Percentiles rank a stretch among this genome's conserved stretches.
These are phyloP conservation scores for Diaporthe citriasiana DNA, from an alignment of 2,329 filamentous ascomycete species.

Conservation along the genomic window DNA sequence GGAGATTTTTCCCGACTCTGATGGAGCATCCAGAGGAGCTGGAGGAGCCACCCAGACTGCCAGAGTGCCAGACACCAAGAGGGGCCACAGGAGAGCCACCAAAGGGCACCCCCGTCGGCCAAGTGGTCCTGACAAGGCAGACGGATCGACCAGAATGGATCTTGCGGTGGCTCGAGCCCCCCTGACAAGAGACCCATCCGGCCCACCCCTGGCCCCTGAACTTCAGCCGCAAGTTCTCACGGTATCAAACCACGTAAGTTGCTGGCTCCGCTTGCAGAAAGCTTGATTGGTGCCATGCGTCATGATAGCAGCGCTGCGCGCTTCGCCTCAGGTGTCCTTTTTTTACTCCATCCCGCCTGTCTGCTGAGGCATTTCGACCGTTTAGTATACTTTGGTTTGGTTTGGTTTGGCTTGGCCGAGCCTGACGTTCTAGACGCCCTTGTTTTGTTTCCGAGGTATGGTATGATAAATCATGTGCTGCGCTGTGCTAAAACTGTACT, in stretches of 20 bases:
- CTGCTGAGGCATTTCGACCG: neutral
- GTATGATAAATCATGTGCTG: constrained; percentile 26
- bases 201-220: constrained; percentile 39
- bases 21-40: constrained; percentile 8
- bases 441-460: constrained; percentile 1
- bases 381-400: neutral
- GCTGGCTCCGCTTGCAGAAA: constrained; percentile 24
- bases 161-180: constrained; percentile 38
- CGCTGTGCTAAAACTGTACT: neutral
- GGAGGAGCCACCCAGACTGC: neutral
- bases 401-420: constrained; percentile 9
- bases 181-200: constrained; percentile 35
- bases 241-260: constrained; percentile 30
- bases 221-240: constrained; percentile 41
- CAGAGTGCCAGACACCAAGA: neutral
- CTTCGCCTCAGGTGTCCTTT: constrained; percentile 17
- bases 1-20: constrained; percentile 29
- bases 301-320: constrained; percentile 9
- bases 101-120: constrained; percentile 20
- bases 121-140: constrained; percentile 35
- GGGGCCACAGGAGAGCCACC: neutral
- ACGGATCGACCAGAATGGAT: constrained; percentile 33
- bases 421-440: neutral
- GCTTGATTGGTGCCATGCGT: constrained; percentile 31
- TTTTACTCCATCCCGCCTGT: neutral